phyloP scores from a whole-genome alignment of 2,329 filamentous ascomycete genomes.

The Teratosphaeria pseudoeucalypti region DNA sequence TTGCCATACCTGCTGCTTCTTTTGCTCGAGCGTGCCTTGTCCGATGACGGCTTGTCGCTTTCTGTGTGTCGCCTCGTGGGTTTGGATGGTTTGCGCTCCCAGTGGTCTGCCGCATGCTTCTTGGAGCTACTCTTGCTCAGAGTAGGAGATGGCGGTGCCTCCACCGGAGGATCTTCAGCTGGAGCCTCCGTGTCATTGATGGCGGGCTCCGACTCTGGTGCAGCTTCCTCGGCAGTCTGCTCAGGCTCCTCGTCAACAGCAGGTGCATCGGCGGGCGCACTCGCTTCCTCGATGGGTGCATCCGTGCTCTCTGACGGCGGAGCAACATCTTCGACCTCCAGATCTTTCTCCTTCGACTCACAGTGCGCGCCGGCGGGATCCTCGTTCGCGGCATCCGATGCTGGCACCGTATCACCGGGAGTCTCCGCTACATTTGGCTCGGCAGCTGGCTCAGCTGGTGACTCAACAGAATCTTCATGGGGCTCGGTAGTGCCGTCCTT shows the following conservation, averaged over 20 bases:
- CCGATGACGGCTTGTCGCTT: conserved; percentile 8
- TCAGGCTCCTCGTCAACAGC: neutral
- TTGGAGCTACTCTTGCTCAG: conserved; percentile 14
- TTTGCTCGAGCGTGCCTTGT: conserved; percentile 12
- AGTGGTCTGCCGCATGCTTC: conserved; percentile 13
- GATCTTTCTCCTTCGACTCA: neutral
- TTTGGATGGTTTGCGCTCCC: conserved; percentile 12
- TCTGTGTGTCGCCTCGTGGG: conserved; percentile 7
- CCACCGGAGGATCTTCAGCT: neutral
- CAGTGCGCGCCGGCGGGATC: neutral
- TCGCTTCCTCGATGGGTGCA: neutral
- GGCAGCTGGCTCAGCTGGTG: neutral
- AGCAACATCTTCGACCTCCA: neutral
- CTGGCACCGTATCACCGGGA: neutral
- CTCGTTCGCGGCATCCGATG: neutral
- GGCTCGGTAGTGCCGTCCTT: neutral
- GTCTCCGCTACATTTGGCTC: neutral
- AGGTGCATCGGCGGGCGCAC: neutral
- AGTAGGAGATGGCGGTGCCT: conserved; percentile 14
- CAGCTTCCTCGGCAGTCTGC: neutral
- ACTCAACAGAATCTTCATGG: neutral
- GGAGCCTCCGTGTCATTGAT: neutral
- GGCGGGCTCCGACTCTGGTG: neutral
- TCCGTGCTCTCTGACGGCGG: neutral
- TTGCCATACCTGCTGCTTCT: conserved; percentile 7